Conservation (phyloP, 2,329 filamentous ascomycete genomes). For the Emericellopsis atlantica region DNA sequence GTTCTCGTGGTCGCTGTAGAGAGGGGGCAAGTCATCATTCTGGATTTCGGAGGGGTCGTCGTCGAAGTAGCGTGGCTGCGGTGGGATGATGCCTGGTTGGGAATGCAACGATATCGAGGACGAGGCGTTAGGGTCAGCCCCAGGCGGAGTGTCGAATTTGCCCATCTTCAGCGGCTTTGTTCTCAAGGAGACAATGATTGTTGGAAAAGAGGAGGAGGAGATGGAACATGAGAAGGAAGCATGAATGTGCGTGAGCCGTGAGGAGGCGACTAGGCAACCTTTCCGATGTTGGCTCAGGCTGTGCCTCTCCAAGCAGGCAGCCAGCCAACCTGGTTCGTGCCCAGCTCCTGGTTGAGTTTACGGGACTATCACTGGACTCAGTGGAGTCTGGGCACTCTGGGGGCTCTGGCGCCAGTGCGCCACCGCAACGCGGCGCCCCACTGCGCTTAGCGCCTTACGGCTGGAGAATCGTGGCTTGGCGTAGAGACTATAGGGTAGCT, state of each 20-base stretch:
- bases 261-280: background rate
- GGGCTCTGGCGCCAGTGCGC: too few relatives aligned
- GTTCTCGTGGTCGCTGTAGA: conserved; percentile 25
- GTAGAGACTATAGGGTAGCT: too few relatives aligned
- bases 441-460: too few relatives aligned
- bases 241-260: too few relatives aligned
- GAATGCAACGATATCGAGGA: conserved; percentile 13
- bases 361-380: too few relatives aligned
- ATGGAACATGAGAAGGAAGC: too few relatives aligned
- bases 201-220: conserved; percentile 1
- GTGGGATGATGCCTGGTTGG: conserved; percentile 4
- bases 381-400: too few relatives aligned
- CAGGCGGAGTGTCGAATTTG: conserved; percentile 1
- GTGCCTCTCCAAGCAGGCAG: too few relatives aligned
- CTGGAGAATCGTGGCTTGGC: too few relatives aligned
- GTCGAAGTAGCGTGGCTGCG: conserved; percentile 18
- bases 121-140: conserved; percentile 6
- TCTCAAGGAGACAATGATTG: background rate
- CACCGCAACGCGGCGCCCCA: too few relatives aligned
- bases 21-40: conserved; percentile 29
- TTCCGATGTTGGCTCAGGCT: background rate
- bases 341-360: too few relatives aligned
- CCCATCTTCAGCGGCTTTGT: background rate
- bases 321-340: too few relatives aligned
- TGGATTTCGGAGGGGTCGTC: conserved; percentile 20